These are phyloP conservation scores for Neohortaea acidophila DNA, from an alignment of 495 filamentous ascomycete species.

Conservation along the genomic window DNA sequence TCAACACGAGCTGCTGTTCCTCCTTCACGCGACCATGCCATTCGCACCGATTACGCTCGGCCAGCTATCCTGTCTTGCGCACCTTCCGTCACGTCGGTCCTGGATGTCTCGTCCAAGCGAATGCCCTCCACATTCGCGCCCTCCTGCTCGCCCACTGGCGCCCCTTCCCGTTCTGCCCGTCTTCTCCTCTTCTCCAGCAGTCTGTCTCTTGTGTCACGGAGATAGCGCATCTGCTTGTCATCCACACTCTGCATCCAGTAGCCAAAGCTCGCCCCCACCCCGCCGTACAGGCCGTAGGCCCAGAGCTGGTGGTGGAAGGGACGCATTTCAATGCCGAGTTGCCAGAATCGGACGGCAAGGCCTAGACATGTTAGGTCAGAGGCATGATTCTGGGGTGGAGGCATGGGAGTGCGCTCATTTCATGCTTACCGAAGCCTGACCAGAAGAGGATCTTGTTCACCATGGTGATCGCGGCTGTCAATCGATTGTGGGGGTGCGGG, in stretches of 20 bases:
- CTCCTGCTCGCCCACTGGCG: no score
- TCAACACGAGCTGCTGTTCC: no score
- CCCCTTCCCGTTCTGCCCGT: slow-evolving; percentile 45
- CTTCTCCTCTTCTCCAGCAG: slow-evolving; percentile 81
- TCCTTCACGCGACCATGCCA: no score
- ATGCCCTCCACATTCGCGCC: no score
- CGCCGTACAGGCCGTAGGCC: slow-evolving; percentile 84
- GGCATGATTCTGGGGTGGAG: not conserved
- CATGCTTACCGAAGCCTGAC: slow-evolving; percentile 77
- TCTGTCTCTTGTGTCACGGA: slow-evolving; percentile 56
- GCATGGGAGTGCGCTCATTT: not conserved
- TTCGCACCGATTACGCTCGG: no score
- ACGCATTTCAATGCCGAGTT: slow-evolving; percentile 96
- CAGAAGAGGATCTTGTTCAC: slow-evolving; percentile 86
- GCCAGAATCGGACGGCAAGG: slow-evolving; percentile 79
- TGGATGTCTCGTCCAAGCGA: no score
- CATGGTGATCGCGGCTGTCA: slow-evolving; percentile 31
- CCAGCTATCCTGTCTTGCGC: no score
- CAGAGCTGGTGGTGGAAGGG: slow-evolving; percentile 65
- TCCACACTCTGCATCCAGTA: slow-evolving; percentile 91
- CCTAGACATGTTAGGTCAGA: slow-evolving; percentile 36
- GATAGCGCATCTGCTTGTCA: slow-evolving; percentile 53
- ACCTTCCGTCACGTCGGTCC: no score
- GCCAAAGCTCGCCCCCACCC: slow-evolving; percentile 75
- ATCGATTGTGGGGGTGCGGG: no score